phyloP scores from a whole-genome alignment of 2,329 filamentous ascomycete genomes.

The Chaetomium sp. region DNA sequence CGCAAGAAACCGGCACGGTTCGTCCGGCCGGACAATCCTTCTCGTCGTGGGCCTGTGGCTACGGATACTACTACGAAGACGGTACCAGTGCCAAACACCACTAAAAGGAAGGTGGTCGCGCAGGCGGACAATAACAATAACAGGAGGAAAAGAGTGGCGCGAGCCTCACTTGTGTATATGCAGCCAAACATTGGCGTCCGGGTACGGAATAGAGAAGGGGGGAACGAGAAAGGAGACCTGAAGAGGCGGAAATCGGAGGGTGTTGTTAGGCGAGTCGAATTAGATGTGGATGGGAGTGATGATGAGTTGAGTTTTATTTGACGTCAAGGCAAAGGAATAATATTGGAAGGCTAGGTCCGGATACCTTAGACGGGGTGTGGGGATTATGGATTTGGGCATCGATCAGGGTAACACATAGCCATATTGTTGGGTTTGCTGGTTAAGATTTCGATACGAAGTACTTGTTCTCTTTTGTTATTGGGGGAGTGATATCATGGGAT shows the following conservation, averaged over 20 bases:
- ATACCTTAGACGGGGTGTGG: background rate
- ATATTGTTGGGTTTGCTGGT: too few relatives aligned
- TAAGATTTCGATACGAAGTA: too few relatives aligned
- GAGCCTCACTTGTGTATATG: constrained; percentile 13
- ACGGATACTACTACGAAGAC: background rate
- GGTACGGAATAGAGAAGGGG: background rate
- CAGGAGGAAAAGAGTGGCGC: constrained; percentile 4
- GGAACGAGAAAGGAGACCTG: background rate
- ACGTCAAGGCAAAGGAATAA: background rate
- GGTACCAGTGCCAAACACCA: background rate
- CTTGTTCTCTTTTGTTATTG: too few relatives aligned
- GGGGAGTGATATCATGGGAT: too few relatives aligned
- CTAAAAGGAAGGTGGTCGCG: too few relatives aligned
- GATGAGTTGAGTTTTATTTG: constrained; percentile 18
- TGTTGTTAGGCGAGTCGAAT: background rate
- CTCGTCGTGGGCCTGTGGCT: background rate
- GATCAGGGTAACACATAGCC: too few relatives aligned
- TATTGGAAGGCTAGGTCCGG: background rate
- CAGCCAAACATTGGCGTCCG: background rate
- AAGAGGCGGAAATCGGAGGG: background rate
- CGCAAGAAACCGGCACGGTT: constrained; percentile 13
- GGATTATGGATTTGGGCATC: too few relatives aligned
- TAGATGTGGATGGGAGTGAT: constrained; percentile 8
- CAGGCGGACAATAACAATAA: background rate
- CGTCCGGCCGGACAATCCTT: background rate